phyloP scores from a whole-genome alignment of 495 filamentous ascomycete genomes.

The Achaetomiella virescens region DNA sequence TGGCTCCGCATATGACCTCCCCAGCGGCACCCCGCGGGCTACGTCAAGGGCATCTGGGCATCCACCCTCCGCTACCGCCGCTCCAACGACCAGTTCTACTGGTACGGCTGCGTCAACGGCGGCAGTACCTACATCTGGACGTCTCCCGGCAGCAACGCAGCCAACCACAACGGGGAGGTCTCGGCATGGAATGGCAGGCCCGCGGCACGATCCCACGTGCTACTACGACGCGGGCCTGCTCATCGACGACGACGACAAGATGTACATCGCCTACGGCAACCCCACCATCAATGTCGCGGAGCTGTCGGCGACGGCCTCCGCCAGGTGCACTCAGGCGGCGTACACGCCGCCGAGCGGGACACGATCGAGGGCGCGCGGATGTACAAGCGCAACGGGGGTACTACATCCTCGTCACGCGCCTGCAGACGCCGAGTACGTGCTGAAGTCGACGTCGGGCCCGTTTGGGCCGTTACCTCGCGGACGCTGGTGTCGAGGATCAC shows the following conservation, averaged over 20 bases:
- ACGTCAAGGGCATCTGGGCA: constrained; percentile 52
- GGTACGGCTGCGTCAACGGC: constrained; percentile 50
- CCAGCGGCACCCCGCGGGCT: constrained; percentile 32
- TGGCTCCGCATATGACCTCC: constrained; percentile 43
- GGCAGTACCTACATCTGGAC: constrained; percentile 47
- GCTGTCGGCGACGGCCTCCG: constrained; percentile 42
- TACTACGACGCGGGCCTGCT: constrained; percentile 56
- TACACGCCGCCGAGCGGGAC: constrained; percentile 29
- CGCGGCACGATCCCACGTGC: constrained; percentile 36
- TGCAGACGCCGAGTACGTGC: constrained; percentile 40
- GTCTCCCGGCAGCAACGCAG: constrained; percentile 28
- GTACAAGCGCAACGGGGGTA: constrained; percentile 51
- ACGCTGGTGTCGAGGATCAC: constrained; percentile 30
- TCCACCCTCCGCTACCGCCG: constrained; percentile 45
- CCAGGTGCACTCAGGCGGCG: constrained; percentile 36
- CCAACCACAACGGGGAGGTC: constrained; percentile 12
- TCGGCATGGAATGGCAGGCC: constrained; percentile 30
- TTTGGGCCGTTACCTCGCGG: constrained; percentile 42
- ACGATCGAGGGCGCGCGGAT: constrained; percentile 52
- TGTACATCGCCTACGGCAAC: constrained; percentile 53
- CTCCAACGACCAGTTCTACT: constrained; percentile 46
- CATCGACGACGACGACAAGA: constrained; percentile 48
- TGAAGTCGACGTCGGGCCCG: constrained; percentile 37
- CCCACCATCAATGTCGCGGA: constrained; percentile 45
- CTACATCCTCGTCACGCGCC: constrained; percentile 49